These are phyloP conservation scores for Gillenia trifoliata DNA, from an alignment of 306 rosid genomes.

Conservation along the genomic window DNA sequence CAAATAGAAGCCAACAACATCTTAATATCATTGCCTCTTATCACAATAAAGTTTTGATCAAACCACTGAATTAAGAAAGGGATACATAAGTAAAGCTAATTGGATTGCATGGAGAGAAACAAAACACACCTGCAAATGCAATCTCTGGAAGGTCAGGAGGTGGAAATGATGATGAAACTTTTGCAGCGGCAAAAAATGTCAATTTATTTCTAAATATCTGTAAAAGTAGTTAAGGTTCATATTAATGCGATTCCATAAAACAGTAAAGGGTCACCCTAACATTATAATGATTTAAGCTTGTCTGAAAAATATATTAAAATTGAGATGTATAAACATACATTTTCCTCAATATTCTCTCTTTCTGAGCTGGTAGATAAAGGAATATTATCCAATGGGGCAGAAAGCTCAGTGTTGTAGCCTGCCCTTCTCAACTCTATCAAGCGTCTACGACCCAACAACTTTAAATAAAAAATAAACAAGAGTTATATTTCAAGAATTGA, in stretches of 20 bases:
- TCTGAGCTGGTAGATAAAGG: constrained; percentile 63
- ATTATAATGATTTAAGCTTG: not conserved
- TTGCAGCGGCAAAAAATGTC: constrained; percentile 92
- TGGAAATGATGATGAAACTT: constrained; percentile 87
- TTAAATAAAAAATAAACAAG: constrained; percentile 18
- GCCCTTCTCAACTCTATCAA: constrained; percentile 74
- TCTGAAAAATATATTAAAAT: not conserved
- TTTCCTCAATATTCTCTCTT: constrained; percentile 79
- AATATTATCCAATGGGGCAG: constrained; percentile 85
- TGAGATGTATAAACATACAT: constrained; percentile 39
- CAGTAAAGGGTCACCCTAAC: not conserved
- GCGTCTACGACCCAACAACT: constrained; percentile 88
- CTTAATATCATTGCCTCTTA: not conserved
- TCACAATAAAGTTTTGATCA: too few species aligned
- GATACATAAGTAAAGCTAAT: constrained; percentile 5
- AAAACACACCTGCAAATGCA: constrained; percentile 83
- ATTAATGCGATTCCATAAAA: constrained; percentile 8
- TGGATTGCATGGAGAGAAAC: not conserved
- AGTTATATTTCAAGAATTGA: constrained; percentile 7
- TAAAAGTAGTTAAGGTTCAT: constrained; percentile 13
- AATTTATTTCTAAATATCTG: constrained; percentile 77
- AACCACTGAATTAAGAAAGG: not conserved
- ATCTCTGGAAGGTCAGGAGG: constrained; percentile 86
- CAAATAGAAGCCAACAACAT: constrained; percentile 15
- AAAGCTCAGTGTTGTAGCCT: constrained; percentile 84